Percentiles rank a stretch among this genome's conserved stretches.
These are phyloP conservation scores for Spergularia azorica DNA, from an alignment of 179 eudicot genomes.

Conservation along the genomic window DNA sequence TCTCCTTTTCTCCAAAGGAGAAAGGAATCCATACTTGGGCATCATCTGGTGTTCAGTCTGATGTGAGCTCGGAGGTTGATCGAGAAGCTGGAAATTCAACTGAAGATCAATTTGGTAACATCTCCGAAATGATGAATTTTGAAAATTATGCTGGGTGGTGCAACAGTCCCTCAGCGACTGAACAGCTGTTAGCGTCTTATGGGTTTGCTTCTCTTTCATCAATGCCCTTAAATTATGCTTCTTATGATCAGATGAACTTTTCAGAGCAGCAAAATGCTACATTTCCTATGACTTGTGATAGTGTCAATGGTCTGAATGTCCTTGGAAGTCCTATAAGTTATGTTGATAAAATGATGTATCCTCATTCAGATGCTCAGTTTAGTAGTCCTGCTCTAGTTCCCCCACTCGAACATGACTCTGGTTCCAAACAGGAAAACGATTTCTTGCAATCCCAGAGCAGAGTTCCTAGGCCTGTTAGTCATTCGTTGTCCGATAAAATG, in stretches of 20 bases:
- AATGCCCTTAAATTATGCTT: conserved; percentile 23
- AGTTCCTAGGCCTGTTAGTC: conserved; percentile 46
- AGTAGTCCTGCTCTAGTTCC: conserved; percentile 27
- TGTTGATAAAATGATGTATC: conserved; percentile 34
- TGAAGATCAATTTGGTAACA: conserved; percentile 41
- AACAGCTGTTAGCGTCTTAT: conserved; percentile 59
- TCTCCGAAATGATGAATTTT: conserved; percentile 51
- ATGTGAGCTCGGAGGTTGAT: conserved; percentile 29
- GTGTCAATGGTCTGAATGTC: conserved; percentile 13
- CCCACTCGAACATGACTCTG: conserved; percentile 26
- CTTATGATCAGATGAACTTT: conserved; percentile 51
- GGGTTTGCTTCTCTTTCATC: conserved; percentile 43
- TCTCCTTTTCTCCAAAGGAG: conserved; percentile 41
- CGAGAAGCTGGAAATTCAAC: conserved; percentile 28
- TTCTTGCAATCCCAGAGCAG: conserved; percentile 31
- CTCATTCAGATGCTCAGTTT: conserved; percentile 24
- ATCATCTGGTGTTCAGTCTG: conserved; percentile 33
- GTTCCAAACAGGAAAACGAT: conserved; percentile 20
- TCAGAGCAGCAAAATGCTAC: conserved; percentile 34
- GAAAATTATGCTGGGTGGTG: conserved; percentile 74
- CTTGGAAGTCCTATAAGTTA: conserved; percentile 29
- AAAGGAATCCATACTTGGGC: conserved; percentile 36
- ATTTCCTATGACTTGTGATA: conserved; percentile 34
- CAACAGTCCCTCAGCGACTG: conserved; percentile 49
- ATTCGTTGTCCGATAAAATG: conserved; percentile 64